Evolutionary conservation across 2,329 filamentous ascomycete genomes (phyloP).

Genomic region (Neurospora sp.): DNA sequence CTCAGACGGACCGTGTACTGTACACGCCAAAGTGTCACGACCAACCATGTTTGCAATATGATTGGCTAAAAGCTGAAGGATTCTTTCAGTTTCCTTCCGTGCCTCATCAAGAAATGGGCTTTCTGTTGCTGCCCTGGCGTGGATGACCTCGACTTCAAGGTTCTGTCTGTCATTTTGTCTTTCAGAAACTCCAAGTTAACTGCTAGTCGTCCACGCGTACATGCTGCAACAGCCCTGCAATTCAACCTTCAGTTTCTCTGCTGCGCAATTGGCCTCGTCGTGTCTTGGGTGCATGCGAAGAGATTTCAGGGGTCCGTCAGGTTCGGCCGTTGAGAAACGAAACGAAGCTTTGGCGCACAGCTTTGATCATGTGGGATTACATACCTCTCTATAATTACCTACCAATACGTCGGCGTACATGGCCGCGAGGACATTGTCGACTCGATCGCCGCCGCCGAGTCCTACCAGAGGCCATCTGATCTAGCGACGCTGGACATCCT

Average conservation of each 20-base stretch:
- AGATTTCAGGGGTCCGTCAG: constrained; percentile 1
- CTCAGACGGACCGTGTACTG: background rate
- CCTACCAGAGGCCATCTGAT: background rate
- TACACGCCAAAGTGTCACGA: background rate
- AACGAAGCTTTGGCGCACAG: background rate
- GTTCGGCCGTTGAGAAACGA: constrained; percentile 6
- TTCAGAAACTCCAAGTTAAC: background rate
- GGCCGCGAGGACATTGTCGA: background rate
- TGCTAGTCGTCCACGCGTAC: background rate
- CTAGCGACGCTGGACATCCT: background rate
- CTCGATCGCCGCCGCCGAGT: background rate
- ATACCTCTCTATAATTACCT: background rate
- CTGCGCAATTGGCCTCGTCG: constrained; percentile 4
- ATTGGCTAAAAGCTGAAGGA: background rate
- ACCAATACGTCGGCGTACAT: background rate
- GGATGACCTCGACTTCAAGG: background rate
- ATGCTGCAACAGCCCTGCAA: constrained; percentile 7
- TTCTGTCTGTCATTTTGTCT: background rate
- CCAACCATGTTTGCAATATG: background rate
- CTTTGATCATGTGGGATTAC: background rate
- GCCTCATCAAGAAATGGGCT: background rate
- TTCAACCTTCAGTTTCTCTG: background rate
- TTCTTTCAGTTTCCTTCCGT: background rate
- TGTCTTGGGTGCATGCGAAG: constrained; percentile 1
- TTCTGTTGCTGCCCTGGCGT: background rate